Evolutionary conservation across 176 grass and related monocot species (phyloP).

Genomic region (Ananas comosus): DNA sequence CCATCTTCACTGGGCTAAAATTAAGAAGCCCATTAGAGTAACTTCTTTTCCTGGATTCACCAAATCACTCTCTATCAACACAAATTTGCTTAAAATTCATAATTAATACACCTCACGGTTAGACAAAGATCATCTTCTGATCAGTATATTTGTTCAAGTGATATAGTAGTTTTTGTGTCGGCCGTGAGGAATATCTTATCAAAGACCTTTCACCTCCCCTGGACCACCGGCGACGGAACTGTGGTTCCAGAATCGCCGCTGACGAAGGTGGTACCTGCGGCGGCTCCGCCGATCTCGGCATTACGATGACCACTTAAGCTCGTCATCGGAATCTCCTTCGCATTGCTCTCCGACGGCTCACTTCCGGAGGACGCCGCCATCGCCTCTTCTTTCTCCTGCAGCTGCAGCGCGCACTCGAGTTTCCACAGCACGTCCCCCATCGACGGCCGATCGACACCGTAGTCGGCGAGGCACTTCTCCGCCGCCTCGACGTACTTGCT

Average conservation of each 20-base stretch:
- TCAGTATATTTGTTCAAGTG: too few species aligned
- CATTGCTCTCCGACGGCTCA: constrained; percentile 23
- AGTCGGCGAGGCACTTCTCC: constrained; percentile 92
- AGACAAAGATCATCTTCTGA: too few species aligned
- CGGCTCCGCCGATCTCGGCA: constrained; percentile 1
- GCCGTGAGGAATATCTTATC: background rate
- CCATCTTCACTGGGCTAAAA: background rate
- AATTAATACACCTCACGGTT: too few species aligned
- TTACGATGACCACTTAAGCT: constrained; percentile 1
- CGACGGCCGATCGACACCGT: constrained; percentile 72
- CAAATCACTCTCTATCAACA: too few species aligned
- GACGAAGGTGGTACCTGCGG: constrained; percentile 3
- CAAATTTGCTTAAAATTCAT: too few species aligned
- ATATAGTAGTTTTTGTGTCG: too few species aligned
- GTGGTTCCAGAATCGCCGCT: constrained; percentile 21
- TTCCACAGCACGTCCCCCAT: constrained; percentile 98
- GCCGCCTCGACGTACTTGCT: constrained; percentile 77
- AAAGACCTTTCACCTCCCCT: constrained; percentile 46
- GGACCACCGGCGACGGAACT: constrained; percentile 27
- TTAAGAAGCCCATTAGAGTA: constrained; percentile 6
- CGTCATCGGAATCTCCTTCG: constrained; percentile 23
- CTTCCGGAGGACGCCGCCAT: background rate
- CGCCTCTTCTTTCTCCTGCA: constrained; percentile 48
- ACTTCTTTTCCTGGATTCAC: too few species aligned
- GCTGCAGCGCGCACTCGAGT: constrained; percentile 86